These are phyloP conservation scores for Evernia prunastri DNA, from an alignment of 495 filamentous ascomycete species.

Conservation along the genomic window DNA sequence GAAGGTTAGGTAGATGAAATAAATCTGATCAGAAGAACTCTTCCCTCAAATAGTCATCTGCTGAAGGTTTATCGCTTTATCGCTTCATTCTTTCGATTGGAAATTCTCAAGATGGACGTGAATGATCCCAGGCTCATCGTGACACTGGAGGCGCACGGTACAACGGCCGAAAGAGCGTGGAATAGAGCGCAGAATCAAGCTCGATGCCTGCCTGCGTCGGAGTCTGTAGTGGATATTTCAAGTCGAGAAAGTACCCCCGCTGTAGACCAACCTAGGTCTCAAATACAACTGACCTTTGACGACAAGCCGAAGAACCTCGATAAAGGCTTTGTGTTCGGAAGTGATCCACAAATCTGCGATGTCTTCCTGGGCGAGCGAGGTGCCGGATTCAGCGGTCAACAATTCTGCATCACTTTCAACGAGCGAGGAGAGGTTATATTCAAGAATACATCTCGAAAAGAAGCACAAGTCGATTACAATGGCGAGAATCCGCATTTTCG, in stretches of 20 bases:
- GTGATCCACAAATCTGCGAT: too few species aligned
- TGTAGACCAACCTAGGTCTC: too few species aligned
- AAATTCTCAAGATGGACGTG: slow-evolving; percentile 1
- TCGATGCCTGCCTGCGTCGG: slow-evolving; percentile 6
- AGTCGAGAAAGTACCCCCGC: too few species aligned
- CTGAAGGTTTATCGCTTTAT: slow-evolving; percentile 1
- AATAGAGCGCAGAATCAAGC: slow-evolving; percentile 7
- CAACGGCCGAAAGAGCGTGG: slow-evolving; percentile 10
- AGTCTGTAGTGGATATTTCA: background rate
- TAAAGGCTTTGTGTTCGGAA: too few species aligned
- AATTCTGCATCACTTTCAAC: too few species aligned
- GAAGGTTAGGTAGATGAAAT: background rate
- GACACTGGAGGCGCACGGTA: background rate
- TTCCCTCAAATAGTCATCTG: background rate
- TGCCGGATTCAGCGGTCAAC: too few species aligned
- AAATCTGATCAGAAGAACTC: background rate
- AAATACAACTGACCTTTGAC: too few species aligned
- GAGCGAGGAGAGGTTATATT: too few species aligned
- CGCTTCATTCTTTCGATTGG: background rate
- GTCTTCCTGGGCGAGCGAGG: too few species aligned
- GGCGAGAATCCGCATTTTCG: slow-evolving; percentile 5
- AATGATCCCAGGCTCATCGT: slow-evolving; percentile 2
- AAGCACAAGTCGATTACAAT: slow-evolving; percentile 16
- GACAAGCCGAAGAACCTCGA: too few species aligned
- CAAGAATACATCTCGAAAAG: too few species aligned